A percentile compares a stretch with the other conserved stretches of the same genome.
Evolutionary conservation across 2,329 filamentous ascomycete genomes (phyloP).

Genomic region (Monilinia fructicola): DNA sequence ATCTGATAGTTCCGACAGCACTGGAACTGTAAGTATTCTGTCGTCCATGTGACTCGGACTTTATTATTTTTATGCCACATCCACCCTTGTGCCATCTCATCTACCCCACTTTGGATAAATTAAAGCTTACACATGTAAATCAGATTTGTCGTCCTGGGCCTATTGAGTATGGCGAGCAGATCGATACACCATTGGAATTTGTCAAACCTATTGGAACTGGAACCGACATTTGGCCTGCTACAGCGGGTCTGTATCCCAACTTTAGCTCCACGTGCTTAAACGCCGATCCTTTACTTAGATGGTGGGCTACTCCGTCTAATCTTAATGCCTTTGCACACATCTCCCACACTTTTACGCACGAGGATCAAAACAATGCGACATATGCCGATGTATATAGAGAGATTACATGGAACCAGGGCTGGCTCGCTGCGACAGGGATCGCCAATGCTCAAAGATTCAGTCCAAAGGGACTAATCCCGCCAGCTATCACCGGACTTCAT

Average conservation of each 20-base stretch:
- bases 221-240: slow-evolving; percentile 49
- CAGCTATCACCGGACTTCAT: slow-evolving; percentile 62
- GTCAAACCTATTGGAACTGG: slow-evolving; percentile 52
- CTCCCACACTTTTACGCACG: slow-evolving; percentile 63
- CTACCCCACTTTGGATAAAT: background rate
- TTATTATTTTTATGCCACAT: background rate
- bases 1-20: slow-evolving; percentile 43
- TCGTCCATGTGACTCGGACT: background rate
- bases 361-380: slow-evolving; percentile 59
- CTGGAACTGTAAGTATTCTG: slow-evolving; percentile 10
- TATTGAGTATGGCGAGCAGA: slow-evolving; percentile 49
- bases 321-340: slow-evolving; percentile 56
- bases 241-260: slow-evolving; percentile 31
- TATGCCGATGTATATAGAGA: slow-evolving; percentile 57
- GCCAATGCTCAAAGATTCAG: slow-evolving; percentile 50
- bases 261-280: slow-evolving; percentile 45
- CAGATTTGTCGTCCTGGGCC: slow-evolving; percentile 34
- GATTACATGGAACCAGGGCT: slow-evolving; percentile 60
- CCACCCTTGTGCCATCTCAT: background rate
- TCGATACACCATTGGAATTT: slow-evolving; percentile 49
- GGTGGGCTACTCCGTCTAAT: slow-evolving; percentile 53
- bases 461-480: slow-evolving; percentile 57
- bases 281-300: slow-evolving; percentile 52
- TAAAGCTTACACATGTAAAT: background rate
- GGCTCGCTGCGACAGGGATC: slow-evolving; percentile 55